Evolutionary conservation across 1,284 basidiomycete species (phyloP).

Genomic region (Ceratobasidium sp.): DNA sequence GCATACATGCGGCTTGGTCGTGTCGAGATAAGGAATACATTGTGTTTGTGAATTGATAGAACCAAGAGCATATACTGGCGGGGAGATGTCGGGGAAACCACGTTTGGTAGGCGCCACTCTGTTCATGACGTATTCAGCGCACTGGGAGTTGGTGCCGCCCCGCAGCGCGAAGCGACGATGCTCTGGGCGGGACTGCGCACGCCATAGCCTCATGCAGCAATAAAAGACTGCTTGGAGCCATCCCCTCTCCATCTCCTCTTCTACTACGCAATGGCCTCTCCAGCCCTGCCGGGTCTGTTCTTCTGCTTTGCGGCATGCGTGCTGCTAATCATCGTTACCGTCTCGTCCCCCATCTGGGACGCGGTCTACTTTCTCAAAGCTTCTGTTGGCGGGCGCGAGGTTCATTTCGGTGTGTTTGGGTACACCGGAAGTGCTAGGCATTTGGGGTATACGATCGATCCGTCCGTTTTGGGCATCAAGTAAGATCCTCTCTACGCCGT

Average conservation of each 20-base stretch:
- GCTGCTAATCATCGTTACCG: conserved; percentile 68
- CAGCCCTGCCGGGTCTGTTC: conserved; percentile 63
- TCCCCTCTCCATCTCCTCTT: neutral
- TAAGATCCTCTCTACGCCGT: conserved; percentile 51
- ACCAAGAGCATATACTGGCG: neutral
- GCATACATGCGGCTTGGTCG: neutral
- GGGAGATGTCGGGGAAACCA: neutral
- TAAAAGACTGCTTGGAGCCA: neutral
- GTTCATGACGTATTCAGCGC: neutral
- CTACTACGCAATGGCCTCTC: conserved; percentile 49
- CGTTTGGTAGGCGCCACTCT: conserved; percentile 17
- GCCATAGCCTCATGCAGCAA: conserved; percentile 23
- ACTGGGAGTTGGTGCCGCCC: neutral
- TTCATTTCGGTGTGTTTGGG: conserved; percentile 80
- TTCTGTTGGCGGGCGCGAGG: conserved; percentile 54
- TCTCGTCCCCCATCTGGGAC: conserved; percentile 77
- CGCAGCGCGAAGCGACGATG: conserved; percentile 1
- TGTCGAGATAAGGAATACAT: neutral
- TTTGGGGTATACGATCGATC: conserved; percentile 68
- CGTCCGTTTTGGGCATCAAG: conserved; percentile 54
- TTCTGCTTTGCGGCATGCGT: conserved; percentile 69
- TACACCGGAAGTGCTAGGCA: conserved; percentile 66
- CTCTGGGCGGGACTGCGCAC: conserved; percentile 9
- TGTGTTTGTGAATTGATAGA: neutral
- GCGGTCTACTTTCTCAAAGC: conserved; percentile 73